Evolutionary conservation across 1,284 basidiomycete species (phyloP), one percentile per base, ranked within the genome.

Genomic region (Tausonia pullulans): DNA sequence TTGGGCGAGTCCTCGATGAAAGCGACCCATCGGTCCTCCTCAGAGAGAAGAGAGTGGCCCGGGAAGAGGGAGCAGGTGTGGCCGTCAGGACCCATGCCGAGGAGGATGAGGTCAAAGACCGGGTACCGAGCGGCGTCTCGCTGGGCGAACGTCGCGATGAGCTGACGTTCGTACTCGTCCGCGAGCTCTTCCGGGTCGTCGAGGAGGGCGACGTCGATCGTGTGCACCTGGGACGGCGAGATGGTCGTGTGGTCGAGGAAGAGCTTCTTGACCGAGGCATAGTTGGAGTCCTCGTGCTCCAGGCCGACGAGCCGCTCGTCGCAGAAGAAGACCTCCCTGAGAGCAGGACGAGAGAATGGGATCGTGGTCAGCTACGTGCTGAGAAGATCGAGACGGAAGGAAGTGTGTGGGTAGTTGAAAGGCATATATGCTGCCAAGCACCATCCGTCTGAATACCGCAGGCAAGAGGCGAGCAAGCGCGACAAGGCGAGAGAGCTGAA

Each of bases 31-130:
- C 90, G 82, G 73, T 90, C 89, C 66, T 82, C 83, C 78, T 98
- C 95, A 40, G 79, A 72, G 49, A 98, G 82, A 53, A 98, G 82
- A 63, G 83, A 82, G 75, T 98, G 95, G 4, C 83, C 87, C 14
- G 95, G 93, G 83, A 98, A 98, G 68, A 98, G 85, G 11, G 89
- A 93, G 70, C 88, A 92, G 40, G 94, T 98, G 80, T 98, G 96
- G 39, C 95, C 95, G 74, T 98, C 95, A 5, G 88, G 87, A 27
- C 93, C 93, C 82, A 92, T 86, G 61, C 93, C 93, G 61, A 97
- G 85, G 55, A 97, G 83, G 77, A 96, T 88, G 72, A 97, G 84
- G 75, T 97, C 93, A 75, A 97, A 96, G 56, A 93, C 81, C 67
- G 93, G 93, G 81, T 95, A 97, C 67, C 91, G 86, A 10, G 92